Evolutionary conservation across 495 filamentous ascomycete species (phyloP), one percentile per base, ranked within the genome.

Genomic region (Talaromyces wortmannii): DNA sequence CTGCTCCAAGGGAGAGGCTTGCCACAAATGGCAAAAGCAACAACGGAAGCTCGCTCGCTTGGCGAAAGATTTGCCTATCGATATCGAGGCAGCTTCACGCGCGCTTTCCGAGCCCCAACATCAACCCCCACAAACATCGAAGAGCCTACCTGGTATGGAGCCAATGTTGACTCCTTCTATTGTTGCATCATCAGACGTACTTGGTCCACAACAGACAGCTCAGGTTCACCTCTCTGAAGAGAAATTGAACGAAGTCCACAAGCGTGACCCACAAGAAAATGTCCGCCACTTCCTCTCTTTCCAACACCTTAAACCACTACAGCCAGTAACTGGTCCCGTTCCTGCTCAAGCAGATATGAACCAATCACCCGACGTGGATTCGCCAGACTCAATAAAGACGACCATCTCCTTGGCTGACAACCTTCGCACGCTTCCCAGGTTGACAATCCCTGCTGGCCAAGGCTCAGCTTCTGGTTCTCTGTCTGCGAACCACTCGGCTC

Each of bases 1-100:
- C 40, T 98, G 94, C 70, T 85, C 83, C 40, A 97, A 96, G 67
- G 94, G 92, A 40, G 91, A 95, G 59, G 84, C 86, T 50, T 98
- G 94, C 67, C 75, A 79, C 16, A 96, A 92, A 68, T 92, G 76
- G 73, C 81, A 78, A 66, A 87, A 82, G 61, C 83, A 90, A 58
- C 83, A 94, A 63, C 76, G 81, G 33, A 74, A 87, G 71, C 76
- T 90, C 50, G 80, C 81, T 31, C 73, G 74, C 31, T 81, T 92
- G 61, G 81, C 84, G 59, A 77, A 82, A 58, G 84, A 90, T 54
- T 83, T 88, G 63, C 87, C 89, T 8, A 78, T 85, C 59, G 76
- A 76, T 43, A 62, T 76, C 16, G 65, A 71, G 52, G 50, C 50
- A 32, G 36, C 51, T 11, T 30, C 10, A 10, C 18, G 12, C 6